A percentile compares a stretch with the other conserved stretches of the same genome.
Conservation (phyloP, 306 rosid species). For the Lithocarpus polystachyus region DNA sequence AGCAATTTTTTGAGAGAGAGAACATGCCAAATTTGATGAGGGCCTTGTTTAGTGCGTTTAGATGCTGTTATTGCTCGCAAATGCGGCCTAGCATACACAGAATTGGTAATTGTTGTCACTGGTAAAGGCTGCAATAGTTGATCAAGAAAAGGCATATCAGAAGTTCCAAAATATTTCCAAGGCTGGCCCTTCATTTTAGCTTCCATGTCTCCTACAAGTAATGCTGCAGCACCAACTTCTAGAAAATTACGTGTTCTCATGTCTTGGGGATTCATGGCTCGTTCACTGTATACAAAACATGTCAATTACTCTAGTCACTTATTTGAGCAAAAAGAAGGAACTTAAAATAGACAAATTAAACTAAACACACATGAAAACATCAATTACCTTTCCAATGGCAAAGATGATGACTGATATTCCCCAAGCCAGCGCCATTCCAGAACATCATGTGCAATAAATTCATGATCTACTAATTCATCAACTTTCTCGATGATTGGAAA, state of each 20-base stretch:
- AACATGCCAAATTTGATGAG: conserved; percentile 82
- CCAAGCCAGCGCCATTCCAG: conserved; percentile 97
- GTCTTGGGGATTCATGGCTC: conserved; percentile 54
- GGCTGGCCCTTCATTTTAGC: conserved; percentile 87
- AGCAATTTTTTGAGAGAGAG: conserved; percentile 12
- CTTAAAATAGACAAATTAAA: conserved; percentile 16
- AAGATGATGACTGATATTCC: conserved; percentile 52
- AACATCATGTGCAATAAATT: conserved; percentile 73
- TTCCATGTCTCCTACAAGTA: conserved; percentile 83
- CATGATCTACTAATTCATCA: conserved; percentile 67
- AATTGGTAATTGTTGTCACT: conserved; percentile 73
- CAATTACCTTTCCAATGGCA: conserved; percentile 60
- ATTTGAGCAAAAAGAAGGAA: conserved; percentile 12
- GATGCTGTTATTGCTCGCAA: conserved; percentile 95
- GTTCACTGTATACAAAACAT: conserved; percentile 61
- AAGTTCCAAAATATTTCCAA: conserved; percentile 91
- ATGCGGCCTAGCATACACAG: conserved; percentile 78
- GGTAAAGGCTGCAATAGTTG: conserved; percentile 90
- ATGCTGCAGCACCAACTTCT: conserved; percentile 95
- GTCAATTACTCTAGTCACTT: conserved; percentile 23
- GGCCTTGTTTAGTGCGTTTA: conserved; percentile 75
- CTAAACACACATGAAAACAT: conserved; percentile 18
- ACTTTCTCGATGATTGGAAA: conserved; percentile 57
- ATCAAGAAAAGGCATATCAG: conserved; percentile 95
- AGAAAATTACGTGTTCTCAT: conserved; percentile 72